Evolutionary conservation across 163 green algal species (phyloP), one percentile per base, ranked within the genome.

Genomic region (Volvox carteri): DNA sequence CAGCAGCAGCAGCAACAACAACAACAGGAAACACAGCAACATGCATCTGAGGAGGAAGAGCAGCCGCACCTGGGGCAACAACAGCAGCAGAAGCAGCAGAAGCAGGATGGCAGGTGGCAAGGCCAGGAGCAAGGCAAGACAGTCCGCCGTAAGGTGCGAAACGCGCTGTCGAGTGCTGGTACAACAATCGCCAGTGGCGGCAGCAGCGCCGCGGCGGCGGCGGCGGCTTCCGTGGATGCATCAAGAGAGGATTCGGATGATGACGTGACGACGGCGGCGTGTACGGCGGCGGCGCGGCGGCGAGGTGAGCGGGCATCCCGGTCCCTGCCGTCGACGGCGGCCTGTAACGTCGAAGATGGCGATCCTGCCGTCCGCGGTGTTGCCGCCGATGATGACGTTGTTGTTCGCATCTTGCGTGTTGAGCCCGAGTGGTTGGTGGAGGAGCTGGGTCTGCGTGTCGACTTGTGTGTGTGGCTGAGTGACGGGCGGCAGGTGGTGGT

Each of bases 401-500:
- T 41, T 1, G 25, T 48, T 18, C 30, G 7, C 8, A 72, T 84
- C 30, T 7, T 56, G 1, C 77, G 52, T 56, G 77, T 85, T 16
- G 77, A 85, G 52, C 37, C 54, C 19, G 77, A 85, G 52, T 74
- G 52, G 77, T 23, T 85, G 77, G 77, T 85, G 52, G 54, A 73
- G 56, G 9, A 19, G 52, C 19, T 85, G 56, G 77, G 52, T 8
- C 5, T 56, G 52, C 77, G 52, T 14, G 77, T 85, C 39, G 77
- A 85, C 77, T 0, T 85, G 77, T 56, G 77, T 21, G 21, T 85
- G 33, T 85, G 77, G 77, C 52, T 85, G 5, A 74, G 77, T 23
- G 77, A 85, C 78, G 78, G 78, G 4, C 56, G 56, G 8, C 39
- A 62, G 78, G 78, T 83, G 25, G 76, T 77, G 23, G 77, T 90